These are phyloP conservation scores for Wickerhamomyces sp. DNA, from an alignment of 1,139 yeast genomes.

Conservation along the genomic window DNA sequence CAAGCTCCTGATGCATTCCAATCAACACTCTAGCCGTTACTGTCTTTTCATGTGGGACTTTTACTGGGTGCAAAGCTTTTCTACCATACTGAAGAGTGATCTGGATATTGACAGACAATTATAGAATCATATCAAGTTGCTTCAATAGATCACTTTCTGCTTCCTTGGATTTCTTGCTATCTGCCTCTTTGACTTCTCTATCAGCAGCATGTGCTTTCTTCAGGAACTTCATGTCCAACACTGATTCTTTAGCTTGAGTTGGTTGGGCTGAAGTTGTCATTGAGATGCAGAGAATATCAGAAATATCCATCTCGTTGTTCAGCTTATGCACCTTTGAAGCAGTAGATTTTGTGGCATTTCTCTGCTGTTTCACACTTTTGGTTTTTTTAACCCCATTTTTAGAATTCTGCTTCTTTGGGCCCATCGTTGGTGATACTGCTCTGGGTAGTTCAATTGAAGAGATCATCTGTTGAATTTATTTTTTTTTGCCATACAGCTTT, in stretches of 20 bases:
- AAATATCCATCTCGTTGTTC: slow-evolving; percentile 29
- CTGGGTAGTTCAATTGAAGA: too few relatives aligned
- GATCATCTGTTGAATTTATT: background rate
- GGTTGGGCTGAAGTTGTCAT: slow-evolving; percentile 14
- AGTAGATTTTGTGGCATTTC: slow-evolving; percentile 17
- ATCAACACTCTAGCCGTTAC: too few relatives aligned
- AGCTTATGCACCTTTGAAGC: slow-evolving; percentile 37
- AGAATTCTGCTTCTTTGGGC: slow-evolving; percentile 7
- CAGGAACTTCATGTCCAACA: slow-evolving; percentile 27
- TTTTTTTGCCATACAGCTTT: too few relatives aligned
- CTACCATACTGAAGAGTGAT: too few relatives aligned
- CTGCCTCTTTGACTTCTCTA: slow-evolving; percentile 35
- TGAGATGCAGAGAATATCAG: slow-evolving; percentile 30
- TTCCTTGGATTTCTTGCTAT: slow-evolving; percentile 33
- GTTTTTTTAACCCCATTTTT: slow-evolving; percentile 3
- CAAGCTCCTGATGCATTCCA: too few relatives aligned
- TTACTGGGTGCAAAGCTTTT: too few relatives aligned
- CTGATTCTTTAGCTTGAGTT: slow-evolving; percentile 26
- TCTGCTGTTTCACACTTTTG: slow-evolving; percentile 13
- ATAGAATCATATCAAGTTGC: slow-evolving; percentile 46
- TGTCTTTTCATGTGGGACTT: too few relatives aligned
- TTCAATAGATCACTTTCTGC: slow-evolving; percentile 47
- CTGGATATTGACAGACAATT: too few relatives aligned
- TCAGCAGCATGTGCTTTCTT: slow-evolving; percentile 38
- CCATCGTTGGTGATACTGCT: too few relatives aligned